Evolutionary conservation across 306 rosid species (phyloP), one percentile per base, ranked within the genome.

Genomic region (Lathyrus oleraceus): DNA sequence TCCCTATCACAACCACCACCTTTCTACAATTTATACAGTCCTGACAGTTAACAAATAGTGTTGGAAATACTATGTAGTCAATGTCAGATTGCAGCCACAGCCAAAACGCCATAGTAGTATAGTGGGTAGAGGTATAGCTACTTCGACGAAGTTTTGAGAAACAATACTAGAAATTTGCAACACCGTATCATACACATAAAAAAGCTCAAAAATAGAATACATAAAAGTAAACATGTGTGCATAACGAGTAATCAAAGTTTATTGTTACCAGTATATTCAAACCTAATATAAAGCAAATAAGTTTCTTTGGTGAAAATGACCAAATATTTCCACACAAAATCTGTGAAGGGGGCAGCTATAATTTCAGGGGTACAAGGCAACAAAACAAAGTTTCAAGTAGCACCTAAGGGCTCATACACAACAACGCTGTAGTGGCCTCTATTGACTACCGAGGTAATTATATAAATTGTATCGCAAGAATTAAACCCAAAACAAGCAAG

Each of bases 11-110:
- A 35, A 35, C 32, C 19, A 27, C 45, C 69, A 44, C 32, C 73
- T 67, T 58, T 38, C 61, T n/a, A 57, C 44, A 78, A 36, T 23
- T 49, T 40, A 70, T 42, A 48, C 10, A 28, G 59, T 58, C 35
- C 16, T 42, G 10, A 56, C 43, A 42, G n/a, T 61, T 17, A 28
- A 28, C 47, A 28, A 20, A 43, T 62, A 25, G 47, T 13, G 57
- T 20, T 17, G 10, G 38, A 56, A 57, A 57, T 13, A 25, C 38
- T 23, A 57, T 25, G 39, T 13, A 57, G 2, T 27, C 39, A 57
- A 57, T 57, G 5, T 9, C 11, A 1, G 62, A 57, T 14, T 14
- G 39, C 62, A 7, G 62, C 62, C 40, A 57, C 62, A 27, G 20
- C 39, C 19, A 57, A 6, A 57, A 6, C 1, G 10, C 9, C 5